Conservation (phyloP, 2,329 filamentous ascomycete genomes). For the Xylariaceae sp. region DNA sequence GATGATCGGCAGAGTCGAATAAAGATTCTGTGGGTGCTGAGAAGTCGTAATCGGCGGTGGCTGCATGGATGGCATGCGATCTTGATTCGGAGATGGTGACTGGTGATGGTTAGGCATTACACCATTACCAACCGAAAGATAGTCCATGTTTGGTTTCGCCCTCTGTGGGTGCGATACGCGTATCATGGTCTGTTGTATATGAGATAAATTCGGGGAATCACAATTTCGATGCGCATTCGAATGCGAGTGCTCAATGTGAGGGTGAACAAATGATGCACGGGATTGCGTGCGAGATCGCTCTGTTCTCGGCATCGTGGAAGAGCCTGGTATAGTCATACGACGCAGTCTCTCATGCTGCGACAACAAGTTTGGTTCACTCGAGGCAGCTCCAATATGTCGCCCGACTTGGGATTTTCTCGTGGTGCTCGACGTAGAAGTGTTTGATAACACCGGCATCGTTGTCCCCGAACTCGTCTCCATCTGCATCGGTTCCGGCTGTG, state of each 20-base stretch:
- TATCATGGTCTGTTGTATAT: conserved; percentile 37
- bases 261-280: conserved; percentile 46
- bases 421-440: conserved; percentile 32
- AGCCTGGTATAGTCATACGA: conserved; percentile 49
- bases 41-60: conserved; percentile 22
- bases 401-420: conserved; percentile 37
- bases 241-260: conserved; percentile 34
- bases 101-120: conserved; percentile 41
- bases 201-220: conserved; percentile 47
- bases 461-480: conserved; percentile 37
- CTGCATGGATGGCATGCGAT: conserved; percentile 36
- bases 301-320: conserved; percentile 29
- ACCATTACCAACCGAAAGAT: conserved; percentile 49
- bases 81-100: conserved; percentile 44
- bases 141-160: conserved; percentile 51
- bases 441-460: conserved; percentile 36
- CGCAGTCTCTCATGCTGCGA: conserved; percentile 54
- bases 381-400: conserved; percentile 39
- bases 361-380: conserved; percentile 50
- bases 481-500: conserved; percentile 34
- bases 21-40: conserved; percentile 27
- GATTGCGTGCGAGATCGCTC: conserved; percentile 39
- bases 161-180: conserved; percentile 32
- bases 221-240: conserved; percentile 30
- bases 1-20: conserved; percentile 32